These are phyloP conservation scores for Croton setiger DNA, from an alignment of 441 rosid species.

Conservation along the genomic window DNA sequence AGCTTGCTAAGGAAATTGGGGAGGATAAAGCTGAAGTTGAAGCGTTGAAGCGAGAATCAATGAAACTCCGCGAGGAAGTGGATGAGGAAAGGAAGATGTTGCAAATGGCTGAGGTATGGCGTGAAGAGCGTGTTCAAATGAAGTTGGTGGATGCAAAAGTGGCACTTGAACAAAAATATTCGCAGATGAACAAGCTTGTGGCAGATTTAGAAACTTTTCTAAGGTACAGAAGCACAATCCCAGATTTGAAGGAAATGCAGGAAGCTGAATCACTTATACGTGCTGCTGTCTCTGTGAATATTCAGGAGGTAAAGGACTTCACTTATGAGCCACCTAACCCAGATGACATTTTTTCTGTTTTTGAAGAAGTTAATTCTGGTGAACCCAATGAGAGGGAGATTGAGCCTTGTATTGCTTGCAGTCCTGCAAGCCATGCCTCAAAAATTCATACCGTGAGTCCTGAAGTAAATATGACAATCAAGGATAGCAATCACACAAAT, in stretches of 20 bases:
- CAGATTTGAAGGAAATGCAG: slow-evolving; percentile 49
- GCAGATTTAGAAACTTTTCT: slow-evolving; percentile 63
- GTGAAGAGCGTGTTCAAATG: slow-evolving; percentile 98
- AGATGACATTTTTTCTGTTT: slow-evolving; percentile 69
- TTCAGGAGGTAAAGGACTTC: slow-evolving; percentile 69
- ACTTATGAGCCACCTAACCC: slow-evolving; percentile 63
- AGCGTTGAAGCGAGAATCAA: slow-evolving; percentile 65
- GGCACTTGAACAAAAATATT: slow-evolving; percentile 75
- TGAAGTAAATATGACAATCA: slow-evolving; percentile 31
- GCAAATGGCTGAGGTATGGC: slow-evolving; percentile 99
- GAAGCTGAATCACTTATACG: slow-evolving; percentile 63
- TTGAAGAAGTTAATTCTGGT: slow-evolving; percentile 64
- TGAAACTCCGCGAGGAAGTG: slow-evolving; percentile 66
- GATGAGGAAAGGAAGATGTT: slow-evolving; percentile 94
- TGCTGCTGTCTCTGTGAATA: slow-evolving; percentile 36
- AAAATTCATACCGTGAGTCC: slow-evolving; percentile 51
- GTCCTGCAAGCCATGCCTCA: slow-evolving; percentile 56
- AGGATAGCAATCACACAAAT: slow-evolving; percentile 38
- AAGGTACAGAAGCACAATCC: slow-evolving; percentile 39
- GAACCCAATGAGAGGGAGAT: slow-evolving; percentile 60
- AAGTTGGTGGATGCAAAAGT: slow-evolving; percentile 91
- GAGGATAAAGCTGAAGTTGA: slow-evolving; percentile 87
- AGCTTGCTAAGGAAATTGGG: slow-evolving; percentile 78
- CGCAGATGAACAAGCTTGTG: slow-evolving; percentile 83
- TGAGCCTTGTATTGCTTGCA: slow-evolving; percentile 49